Base-by-base conservation (phyloP, 2,329 filamentous ascomycete genomes). In the Dothidotthia symphoricarpi region DNA sequence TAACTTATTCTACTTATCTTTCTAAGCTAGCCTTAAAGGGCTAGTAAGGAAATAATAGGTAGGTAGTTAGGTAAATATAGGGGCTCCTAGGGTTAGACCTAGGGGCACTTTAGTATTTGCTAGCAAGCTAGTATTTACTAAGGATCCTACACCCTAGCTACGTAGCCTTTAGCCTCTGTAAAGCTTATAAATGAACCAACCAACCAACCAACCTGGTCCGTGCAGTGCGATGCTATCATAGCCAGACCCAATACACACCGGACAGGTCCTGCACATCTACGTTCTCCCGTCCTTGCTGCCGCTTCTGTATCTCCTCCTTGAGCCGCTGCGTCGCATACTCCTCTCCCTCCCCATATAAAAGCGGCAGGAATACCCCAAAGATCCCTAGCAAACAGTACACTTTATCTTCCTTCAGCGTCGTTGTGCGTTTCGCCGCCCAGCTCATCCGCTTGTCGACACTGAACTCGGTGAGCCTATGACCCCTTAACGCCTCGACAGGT, bases 341-440 rank as follows among this genome's bases (percentile, higher is more conserved):
- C 39, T 49, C 43, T n/a, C 51, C 49, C 39, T 55, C 49, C 24
- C 47, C 47, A 34, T 50, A 50, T 15, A 47, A 41, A 13, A 47
- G 33, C 28, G 41, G 30, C 36, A 55, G 25, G 22, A 42, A 45
- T 9, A 57, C 49, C 16, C 42, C 52, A 28, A 59, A 59, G 9
- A 59, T 41, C 0, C 57, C 57, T 12, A 54, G 41, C 25, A 60
- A 37, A 28, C 47, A 59, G 24, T 57, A 59, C 3, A 45, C 48
- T 27, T 31, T 45, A 26, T 60, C 56, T 31, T 60, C 55, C 12
- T 50, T 40, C 9, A 37, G 2, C 19, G 44, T 54, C 8, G 56
- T 59, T 19, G 33, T 36, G n/a, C 59, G 51, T 12, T 17, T 31
- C 3, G 45, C 47, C 10, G 47, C 47, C 59, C 58, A 63, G n/a